Percentiles rank a stretch among this genome's conserved stretches.
These are phyloP conservation scores for Lentinula aciculospora DNA, from an alignment of 768 basidiomycete species.

Conservation along the genomic window DNA sequence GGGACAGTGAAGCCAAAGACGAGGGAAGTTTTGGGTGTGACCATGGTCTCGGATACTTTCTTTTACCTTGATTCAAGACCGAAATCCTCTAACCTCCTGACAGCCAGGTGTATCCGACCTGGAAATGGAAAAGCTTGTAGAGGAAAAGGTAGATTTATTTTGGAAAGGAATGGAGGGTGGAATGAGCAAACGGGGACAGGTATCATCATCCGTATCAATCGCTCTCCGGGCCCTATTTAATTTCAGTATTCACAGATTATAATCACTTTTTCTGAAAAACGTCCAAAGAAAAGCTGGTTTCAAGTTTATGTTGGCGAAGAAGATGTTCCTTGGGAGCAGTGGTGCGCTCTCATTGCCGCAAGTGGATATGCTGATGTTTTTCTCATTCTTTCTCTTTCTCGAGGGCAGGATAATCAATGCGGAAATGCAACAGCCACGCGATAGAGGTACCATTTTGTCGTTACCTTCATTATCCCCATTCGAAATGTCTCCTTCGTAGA, in stretches of 20 bases:
- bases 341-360: conserved; percentile 38
- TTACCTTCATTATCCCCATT: not conserved
- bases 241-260: conserved; percentile 40
- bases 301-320: conserved; percentile 67
- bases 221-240: not conserved
- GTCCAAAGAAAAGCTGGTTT: conserved; percentile 77
- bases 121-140: conserved; percentile 64
- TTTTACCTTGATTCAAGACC: not conserved
- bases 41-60: conserved; percentile 54
- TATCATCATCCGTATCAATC: conserved; percentile 19
- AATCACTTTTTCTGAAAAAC: conserved; percentile 74
- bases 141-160: conserved; percentile 72
- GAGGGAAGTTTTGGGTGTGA: conserved; percentile 79
- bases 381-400: not conserved
- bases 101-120: conserved; percentile 77
- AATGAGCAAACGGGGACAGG: conserved; percentile 64
- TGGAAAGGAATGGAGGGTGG: conserved; percentile 72
- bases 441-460: conserved; percentile 39
- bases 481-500: conserved; percentile 18
- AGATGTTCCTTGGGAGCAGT: conserved; percentile 85
- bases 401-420: conserved; percentile 67
- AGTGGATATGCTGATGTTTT: not conserved
- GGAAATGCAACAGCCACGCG: conserved; percentile 70
- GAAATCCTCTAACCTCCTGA: not conserved
- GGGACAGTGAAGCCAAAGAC: conserved; percentile 72